Base-by-base conservation (phyloP, 352 stramenopile genomes). In the Phytopythium helicoides region DNA sequence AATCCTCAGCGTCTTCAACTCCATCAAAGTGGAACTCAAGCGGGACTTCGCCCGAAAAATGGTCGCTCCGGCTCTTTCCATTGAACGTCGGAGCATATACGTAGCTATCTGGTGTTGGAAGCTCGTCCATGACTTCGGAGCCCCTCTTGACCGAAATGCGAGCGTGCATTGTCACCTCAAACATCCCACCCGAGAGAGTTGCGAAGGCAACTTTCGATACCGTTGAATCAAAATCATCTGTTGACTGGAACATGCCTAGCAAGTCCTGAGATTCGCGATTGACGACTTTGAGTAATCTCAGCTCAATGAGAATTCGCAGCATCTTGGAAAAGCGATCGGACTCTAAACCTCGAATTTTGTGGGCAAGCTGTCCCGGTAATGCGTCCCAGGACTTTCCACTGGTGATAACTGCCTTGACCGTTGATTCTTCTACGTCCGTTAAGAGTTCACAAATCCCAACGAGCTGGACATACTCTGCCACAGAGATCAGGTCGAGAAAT, bases 181-280 rank as follows among this genome's bases (percentile, higher is more conserved):
- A 86, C 10, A 89, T 40, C 6, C 81, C 81, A 21, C 81, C 81
- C 0, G 81, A 87, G 15, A 92, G 58, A 1, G 81, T 89, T 12
- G 79, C 76, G 52, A 85, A 89, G 10, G 81, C 81, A 7, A 92
- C 78, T 38, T 85, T 76, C 5, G 81, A 92, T 51, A 92, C 81
- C 35, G 85, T 73, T 16, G 76, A 71, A 53, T 92, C 81, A 42
- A 92, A 88, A 41, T 89, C 77, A 35, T 83, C 68, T 0, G 79
- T 81, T 19, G 64, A 64, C 21, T 71, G 74, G 25, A 89, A 77
- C 10, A 73, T 66, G 36, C 75, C 72, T 16, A 92, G 55, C 5
- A 92, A 58, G 16, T 79, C 62, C 9, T 62, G 57, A 0, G 78
- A 88, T n/a, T 73, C 71, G 36, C 87, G 73, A 25, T 62, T 71